phyloP scores from a whole-genome alignment of 169 alveolate species.

The Theileria luwenshuni region DNA sequence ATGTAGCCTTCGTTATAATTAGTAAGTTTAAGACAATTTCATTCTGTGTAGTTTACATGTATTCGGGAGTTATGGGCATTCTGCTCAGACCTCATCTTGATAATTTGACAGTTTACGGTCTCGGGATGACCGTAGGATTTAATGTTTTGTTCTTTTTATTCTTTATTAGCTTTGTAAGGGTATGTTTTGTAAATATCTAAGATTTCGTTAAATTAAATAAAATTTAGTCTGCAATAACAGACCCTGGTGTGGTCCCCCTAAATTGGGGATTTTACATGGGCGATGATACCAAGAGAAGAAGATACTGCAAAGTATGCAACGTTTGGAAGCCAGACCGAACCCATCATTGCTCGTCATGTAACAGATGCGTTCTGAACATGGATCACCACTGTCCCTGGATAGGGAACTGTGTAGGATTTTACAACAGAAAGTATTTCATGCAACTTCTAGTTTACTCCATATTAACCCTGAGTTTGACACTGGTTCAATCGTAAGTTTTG shows the following conservation, averaged over 20 bases:
- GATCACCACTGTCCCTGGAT: constrained; percentile 99
- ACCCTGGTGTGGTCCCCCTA: constrained; percentile 94
- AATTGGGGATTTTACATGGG: constrained; percentile 97
- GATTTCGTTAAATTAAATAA: constrained; percentile 3
- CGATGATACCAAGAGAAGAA: constrained; percentile 92
- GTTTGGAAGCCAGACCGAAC: constrained; percentile 98
- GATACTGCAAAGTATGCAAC: constrained; percentile 95
- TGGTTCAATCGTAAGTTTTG: constrained; percentile 51
- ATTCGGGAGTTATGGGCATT: constrained; percentile 63
- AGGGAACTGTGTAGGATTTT: constrained; percentile 96
- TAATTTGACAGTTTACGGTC: constrained; percentile 44
- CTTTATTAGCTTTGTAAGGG: constrained; percentile 64
- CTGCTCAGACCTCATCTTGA: constrained; percentile 46
- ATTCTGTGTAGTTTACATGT: constrained; percentile 57
- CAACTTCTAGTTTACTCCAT: constrained; percentile 90
- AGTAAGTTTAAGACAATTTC: constrained; percentile 11
- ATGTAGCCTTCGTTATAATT: constrained; percentile 56
- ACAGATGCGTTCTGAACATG: constrained; percentile 94
- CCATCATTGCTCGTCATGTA: constrained; percentile 97
- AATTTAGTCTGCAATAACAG: constrained; percentile 85
- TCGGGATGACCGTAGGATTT: constrained; percentile 24
- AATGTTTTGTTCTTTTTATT: constrained; percentile 48
- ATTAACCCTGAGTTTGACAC: constrained; percentile 63
- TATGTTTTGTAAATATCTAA: constrained; percentile 3
- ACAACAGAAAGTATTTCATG: constrained; percentile 93